Evolutionary conservation across 129 eudicot species (phyloP).

Genomic region (Cynara cardunculus): DNA sequence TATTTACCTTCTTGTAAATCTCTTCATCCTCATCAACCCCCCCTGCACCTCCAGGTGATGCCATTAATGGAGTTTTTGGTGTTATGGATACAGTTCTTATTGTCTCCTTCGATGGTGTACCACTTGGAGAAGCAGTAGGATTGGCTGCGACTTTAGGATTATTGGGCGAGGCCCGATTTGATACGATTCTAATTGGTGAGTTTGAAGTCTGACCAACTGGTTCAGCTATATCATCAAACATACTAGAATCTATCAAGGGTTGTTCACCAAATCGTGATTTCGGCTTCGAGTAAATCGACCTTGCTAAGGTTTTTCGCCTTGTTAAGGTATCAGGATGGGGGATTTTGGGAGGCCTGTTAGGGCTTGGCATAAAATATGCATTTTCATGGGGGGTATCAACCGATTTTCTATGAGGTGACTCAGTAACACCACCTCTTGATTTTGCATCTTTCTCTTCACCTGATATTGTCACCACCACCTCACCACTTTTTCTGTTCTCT

Average conservation of each 20-base stretch:
- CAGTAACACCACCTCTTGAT: constrained; percentile 21
- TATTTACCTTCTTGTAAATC: constrained; percentile 69
- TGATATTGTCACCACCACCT: constrained; percentile 42
- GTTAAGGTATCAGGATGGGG: constrained; percentile 55
- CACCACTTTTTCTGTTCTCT: constrained; percentile 45
- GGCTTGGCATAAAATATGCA: constrained; percentile 44
- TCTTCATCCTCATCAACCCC: constrained; percentile 71
- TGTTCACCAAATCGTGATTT: constrained; percentile 89
- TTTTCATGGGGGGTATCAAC: constrained; percentile 52
- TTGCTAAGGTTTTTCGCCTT: constrained; percentile 43
- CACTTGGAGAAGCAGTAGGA: constrained; percentile 22
- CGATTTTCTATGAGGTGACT: constrained; percentile 32
- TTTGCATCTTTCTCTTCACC: constrained; percentile 38
- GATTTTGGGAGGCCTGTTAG: constrained; percentile 65
- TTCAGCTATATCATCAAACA: constrained; percentile 48
- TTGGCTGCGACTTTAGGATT: constrained; percentile 25
- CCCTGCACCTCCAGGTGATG: constrained; percentile 49
- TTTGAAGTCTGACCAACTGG: constrained; percentile 25
- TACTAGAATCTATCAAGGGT: constrained; percentile 43
- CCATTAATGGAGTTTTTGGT: constrained; percentile 56
- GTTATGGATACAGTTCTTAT: constrained; percentile 37
- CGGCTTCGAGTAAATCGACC: constrained; percentile 63
- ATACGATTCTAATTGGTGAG: constrained; percentile 30
- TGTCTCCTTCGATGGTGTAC: constrained; percentile 32
- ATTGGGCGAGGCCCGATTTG: constrained; percentile 45